Conservation (phyloP, 306 rosid species). For the Delonix regia region DNA sequence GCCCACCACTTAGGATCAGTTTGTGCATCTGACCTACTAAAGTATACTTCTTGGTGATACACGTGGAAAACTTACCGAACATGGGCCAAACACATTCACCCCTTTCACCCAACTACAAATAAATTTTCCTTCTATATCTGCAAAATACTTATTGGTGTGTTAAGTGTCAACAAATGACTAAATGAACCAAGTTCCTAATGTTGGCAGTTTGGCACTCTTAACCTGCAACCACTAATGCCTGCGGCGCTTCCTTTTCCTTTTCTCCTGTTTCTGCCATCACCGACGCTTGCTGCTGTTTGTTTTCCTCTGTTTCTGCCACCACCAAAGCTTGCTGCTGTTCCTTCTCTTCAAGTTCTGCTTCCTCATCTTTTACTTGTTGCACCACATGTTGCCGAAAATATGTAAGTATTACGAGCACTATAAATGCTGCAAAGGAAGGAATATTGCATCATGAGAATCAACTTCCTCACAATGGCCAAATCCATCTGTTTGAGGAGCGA, state of each 20-base stretch:
- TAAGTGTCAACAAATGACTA: background rate
- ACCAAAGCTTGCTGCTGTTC: slow-evolving; percentile 47
- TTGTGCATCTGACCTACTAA: too few species aligned
- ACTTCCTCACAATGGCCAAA: background rate
- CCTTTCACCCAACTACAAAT: too few species aligned
- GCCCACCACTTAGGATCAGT: too few species aligned
- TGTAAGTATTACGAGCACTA: slow-evolving; percentile 67
- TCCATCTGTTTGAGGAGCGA: background rate
- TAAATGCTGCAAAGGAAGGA: slow-evolving; percentile 62
- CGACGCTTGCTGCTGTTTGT: slow-evolving; percentile 21
- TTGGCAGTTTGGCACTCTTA: slow-evolving; percentile 21
- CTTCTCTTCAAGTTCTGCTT: slow-evolving; percentile 43
- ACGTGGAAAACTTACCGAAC: too few species aligned
- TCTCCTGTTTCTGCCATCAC: background rate
- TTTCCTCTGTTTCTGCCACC: slow-evolving; percentile 40
- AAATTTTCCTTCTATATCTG: too few species aligned
- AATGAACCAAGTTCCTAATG: slow-evolving; percentile 17
- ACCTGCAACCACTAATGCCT: slow-evolving; percentile 35
- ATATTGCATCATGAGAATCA: slow-evolving; percentile 25
- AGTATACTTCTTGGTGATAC: too few species aligned
- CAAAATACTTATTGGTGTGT: background rate
- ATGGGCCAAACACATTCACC: too few species aligned
- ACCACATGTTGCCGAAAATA: slow-evolving; percentile 56
- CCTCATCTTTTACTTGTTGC: slow-evolving; percentile 47
- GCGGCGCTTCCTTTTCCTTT: background rate